Percentiles rank a stretch among this genome's conserved stretches.
These are phyloP conservation scores for Paspalum notatum DNA, from an alignment of 176 grass and related monocot genomes.

Conservation along the genomic window DNA sequence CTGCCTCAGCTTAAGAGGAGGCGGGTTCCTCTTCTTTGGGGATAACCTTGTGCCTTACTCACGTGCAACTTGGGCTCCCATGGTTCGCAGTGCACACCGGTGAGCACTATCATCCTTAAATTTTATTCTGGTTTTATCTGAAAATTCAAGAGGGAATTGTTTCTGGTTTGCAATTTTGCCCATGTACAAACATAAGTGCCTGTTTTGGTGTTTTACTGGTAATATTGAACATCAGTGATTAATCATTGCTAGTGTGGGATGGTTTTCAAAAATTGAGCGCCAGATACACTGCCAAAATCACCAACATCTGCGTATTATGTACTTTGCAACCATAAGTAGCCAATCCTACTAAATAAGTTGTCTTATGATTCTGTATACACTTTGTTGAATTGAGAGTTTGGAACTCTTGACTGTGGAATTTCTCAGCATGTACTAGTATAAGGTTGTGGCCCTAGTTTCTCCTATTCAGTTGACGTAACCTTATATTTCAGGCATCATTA, in stretches of 20 bases:
- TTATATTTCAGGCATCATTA: conserved; percentile 62
- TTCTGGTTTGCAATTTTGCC: conserved; percentile 14
- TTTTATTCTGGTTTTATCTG: conserved; percentile 8
- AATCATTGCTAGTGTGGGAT: background rate
- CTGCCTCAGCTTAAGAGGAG: conserved; percentile 75
- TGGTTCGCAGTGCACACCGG: conserved; percentile 58
- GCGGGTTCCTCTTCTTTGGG: conserved; percentile 96
- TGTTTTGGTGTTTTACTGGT: background rate
- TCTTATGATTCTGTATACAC: background rate
- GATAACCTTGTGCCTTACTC: conserved; percentile 80
- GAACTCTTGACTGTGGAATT: background rate
- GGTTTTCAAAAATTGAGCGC: background rate
- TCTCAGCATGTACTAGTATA: background rate
- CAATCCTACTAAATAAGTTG: background rate
- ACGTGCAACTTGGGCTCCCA: conserved; percentile 68
- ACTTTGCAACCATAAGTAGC: conserved; percentile 8
- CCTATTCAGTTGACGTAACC: background rate
- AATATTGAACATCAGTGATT: background rate
- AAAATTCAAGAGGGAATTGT: conserved; percentile 12
- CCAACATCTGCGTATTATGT: background rate
- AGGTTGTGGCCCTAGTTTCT: conserved; percentile 9
- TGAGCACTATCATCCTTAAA: conserved; percentile 38
- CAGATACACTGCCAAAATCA: conserved; percentile 13
- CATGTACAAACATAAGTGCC: background rate
- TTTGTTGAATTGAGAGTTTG: background rate